Base-by-base conservation (phyloP, 495 filamentous ascomycete species). In the Letharia lupina region DNA sequence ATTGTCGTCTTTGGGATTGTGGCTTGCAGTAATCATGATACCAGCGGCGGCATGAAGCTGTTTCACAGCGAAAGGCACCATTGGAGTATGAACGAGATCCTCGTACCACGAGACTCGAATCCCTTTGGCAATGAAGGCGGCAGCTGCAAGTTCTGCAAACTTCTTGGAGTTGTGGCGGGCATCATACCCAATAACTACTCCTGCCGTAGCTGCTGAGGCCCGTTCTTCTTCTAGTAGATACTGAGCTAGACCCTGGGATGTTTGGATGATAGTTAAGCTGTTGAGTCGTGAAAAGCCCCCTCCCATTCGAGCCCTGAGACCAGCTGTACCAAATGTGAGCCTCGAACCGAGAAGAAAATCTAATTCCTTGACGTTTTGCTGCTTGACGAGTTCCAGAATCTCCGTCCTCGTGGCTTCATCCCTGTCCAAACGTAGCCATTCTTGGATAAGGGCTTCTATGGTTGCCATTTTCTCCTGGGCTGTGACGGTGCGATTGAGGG, bases 231-330 rank as follows among this genome's bases (percentile, higher is more conserved):
- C 59, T 39, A 81, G 73, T 40, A 91, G 76, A 69, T 87, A 87
- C 64, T 78, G 82, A 23, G 87, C 88, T 28, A 89, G 77, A 2
- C 88, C 88, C 74, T 90, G 87, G 0, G 88, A 88, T 56, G 88
- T 84, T 73, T 89, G 87, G 45, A 90, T 88, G 59, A 90, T 83
- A 0, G 86, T 90, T 62, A 89, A 71, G 33, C 79, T 78, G 73
- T 90, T 91, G 81, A 91, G 86, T 66, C 83, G 84, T 1, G 85
- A 78, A 73, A 89, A 90, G 0, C 88, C 88, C 42, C 87, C 87
- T 65, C 85, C 78, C 88, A 91, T 91, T 45, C 79, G 81, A 57
- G 84, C 86, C 20, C 88, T 81, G 1, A 91, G 78, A 68, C 87
- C 87, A 60, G 88, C 87, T 15, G 88, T 90, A 33, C 88, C 88